Base-by-base conservation (phyloP, 306 rosid species). In the Acacia melanoxylon region DNA sequence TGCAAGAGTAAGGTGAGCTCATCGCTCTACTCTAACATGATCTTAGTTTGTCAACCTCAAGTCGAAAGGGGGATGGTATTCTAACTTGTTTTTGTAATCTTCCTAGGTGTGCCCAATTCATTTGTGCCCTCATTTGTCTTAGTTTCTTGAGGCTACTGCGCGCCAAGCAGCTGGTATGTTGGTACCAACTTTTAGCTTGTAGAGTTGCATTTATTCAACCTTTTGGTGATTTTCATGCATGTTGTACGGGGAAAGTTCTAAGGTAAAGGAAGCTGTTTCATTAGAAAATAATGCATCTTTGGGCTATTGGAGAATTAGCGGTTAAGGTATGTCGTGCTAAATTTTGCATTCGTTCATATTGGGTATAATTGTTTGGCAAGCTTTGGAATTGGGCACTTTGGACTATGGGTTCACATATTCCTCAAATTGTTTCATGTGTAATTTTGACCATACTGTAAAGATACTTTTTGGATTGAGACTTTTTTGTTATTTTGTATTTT, bases 231-330 rank as follows among this genome's bases (percentile, higher is more conserved):
- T 54, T 80, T 62, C 40, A 51, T 68, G 54, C 73, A 63, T 84
- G 29, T 49, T 85, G 61, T 68, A 51, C 91, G n/a, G n/a, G n/a
- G n/a, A n/a, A 96, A 98, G 92, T 86, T n/a, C 97, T 7, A 94
- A 89, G 91, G 88, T 94, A 66, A 90, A 87, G 83, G 95, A 91
- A 83, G 92, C 92, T 78, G 83, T 91, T 87, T 96, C 98, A 45
- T 97, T 96, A 74, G 99, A 98, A 81, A 96, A 96, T 84, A 96
- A 96, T 89, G 99, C 99, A 40, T 96, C 84, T 96, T n/a, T n/a
- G 99, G 99, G 97, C 97, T 48, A 94, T 96, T 74, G 99, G 99
- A 82, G 99, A 96, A 80, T 80, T 96, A 83, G 97, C 98, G n/a
- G 89, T 96, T 59, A 96, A 96, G 98, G 99, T 94, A 91, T 69